Percentiles rank a stretch among this genome's conserved stretches.
These are phyloP conservation scores for Suillus hirtellus DNA, from an alignment of 768 basidiomycete genomes.

Conservation along the genomic window DNA sequence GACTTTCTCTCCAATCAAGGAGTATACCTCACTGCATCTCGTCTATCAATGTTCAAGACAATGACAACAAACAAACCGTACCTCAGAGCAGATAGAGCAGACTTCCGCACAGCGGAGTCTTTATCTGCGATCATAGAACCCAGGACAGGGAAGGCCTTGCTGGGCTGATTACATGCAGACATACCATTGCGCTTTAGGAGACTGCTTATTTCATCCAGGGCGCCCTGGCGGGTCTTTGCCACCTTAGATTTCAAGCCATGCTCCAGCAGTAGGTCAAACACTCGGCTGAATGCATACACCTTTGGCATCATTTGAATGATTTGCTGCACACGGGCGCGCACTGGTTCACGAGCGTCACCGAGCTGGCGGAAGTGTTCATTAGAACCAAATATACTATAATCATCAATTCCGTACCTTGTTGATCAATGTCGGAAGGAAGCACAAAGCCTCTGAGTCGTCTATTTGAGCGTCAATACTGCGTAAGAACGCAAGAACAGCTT, in stretches of 20 bases:
- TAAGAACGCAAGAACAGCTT: conserved; percentile 75
- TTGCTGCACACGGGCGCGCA: conserved; percentile 76
- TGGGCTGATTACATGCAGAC: conserved; percentile 71
- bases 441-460: conserved; percentile 81
- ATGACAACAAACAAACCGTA: conserved; percentile 34
- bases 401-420: conserved; percentile 62
- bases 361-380: conserved; percentile 51
- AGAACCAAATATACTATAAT: conserved; percentile 3
- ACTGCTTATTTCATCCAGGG: conserved; percentile 76
- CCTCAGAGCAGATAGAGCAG: conserved; percentile 82
- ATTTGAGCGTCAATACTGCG: conserved; percentile 73
- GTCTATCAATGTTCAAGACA: conserved; percentile 13
- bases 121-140: conserved; percentile 85
- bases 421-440: conserved; percentile 87
- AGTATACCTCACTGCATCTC: conserved; percentile 69
- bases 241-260: conserved; percentile 89
- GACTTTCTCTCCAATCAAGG: conserved; percentile 81
- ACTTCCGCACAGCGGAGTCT: conserved; percentile 86
- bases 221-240: conserved; percentile 86
- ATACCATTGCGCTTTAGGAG: conserved; percentile 83
- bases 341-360: conserved; percentile 86
- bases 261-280: conserved; percentile 86
- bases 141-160: conserved; percentile 75
- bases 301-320: conserved; percentile 85
- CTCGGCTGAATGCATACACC: conserved; percentile 89